Base-by-base conservation (phyloP, 805 yeast species). In the Metschnikowia chrysomelidarum region DNA sequence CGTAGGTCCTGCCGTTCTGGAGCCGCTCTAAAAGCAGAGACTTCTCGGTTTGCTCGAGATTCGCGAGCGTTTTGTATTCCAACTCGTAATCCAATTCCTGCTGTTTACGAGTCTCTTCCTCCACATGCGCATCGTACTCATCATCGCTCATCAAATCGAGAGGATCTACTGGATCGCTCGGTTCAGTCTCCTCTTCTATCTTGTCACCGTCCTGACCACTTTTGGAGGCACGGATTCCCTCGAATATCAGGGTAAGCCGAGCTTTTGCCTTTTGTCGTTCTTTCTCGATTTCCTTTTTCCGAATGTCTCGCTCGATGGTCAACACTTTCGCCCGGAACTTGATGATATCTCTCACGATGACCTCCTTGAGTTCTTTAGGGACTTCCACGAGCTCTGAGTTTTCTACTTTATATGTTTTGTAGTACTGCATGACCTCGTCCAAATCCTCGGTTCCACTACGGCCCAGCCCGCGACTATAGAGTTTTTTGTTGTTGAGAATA, bases 311-410 rank as follows among this genome's bases (percentile, higher is more conserved):
- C 37, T 79, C 85, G 18, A 74, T 56, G 25, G 68, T 68, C 34
- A 77, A 50, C 18, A 79, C 80, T 27, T 68, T 69, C 15, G 78
- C 60, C 49, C 86, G 57, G 50, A 80, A 80, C 41, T 69, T 73
- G 38, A 77, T 63, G 37, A 80, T 71, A 38, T 75, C 77, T 36
- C 67, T 65, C 13, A 65, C 70, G 23, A 79, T 73, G n/a, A 59
- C 61, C 14, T 76, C 80, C 28, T 72, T 54, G 63, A 75, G 60
- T 17, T 73, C 72, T 16, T 59, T 55, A 2, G 86, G 84, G 4
- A 80, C 71, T 44, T 76, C 85, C 10, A 67, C 59, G 35, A 80
- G 53, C 47, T 79, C 85, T 29, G 62, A 59, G n/a, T 69, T 64
- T 50, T 80, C 82, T 20, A 80, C 73, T 35, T 69, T 66, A 50